Base-by-base conservation (phyloP, 2,329 filamentous ascomycete genomes). In the Sclerotiophoma versabilis region DNA sequence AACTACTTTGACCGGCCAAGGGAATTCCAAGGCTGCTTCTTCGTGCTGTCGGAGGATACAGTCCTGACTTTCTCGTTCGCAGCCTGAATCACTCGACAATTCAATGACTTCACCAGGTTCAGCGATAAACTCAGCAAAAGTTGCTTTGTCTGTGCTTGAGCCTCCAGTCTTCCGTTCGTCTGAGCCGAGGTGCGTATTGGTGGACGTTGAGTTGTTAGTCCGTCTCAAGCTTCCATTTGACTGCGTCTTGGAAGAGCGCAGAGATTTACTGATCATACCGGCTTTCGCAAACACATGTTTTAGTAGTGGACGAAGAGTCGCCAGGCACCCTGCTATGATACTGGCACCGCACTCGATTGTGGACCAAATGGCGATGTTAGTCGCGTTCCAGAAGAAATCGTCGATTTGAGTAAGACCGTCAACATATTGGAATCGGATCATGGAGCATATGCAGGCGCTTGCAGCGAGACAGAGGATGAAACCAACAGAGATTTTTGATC, bases 371-470 rank as follows among this genome's bases (percentile, higher is more conserved):
- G 77, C 75, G 32, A 80, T 75, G 50, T 80, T 77, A 42, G 75
- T 72, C 1, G 79, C 81, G 51, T 79, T 73, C 58, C 75, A 79
- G 34, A 79, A 73, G 57, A 79, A 80, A 50, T 80, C 76, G 30
- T 80, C 76, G 26, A 66, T 66, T 30, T 79, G 68, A 1, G 70
- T 68, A 25, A 81, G 59, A 55, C 65, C 70, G 49, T 76, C 64
- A 45, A 75, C 66, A 64, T 81, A 77, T n/a, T 76, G 77, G 46
- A 83, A 76, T n/a, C 82, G 78, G n/a, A 83, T 76, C 14, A 78
- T 76, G 2, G 80, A 82, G 47, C 80, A 81, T 55, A 83, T 75
- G 57, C 84, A 84, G 20, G 84, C 87, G 30, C 71, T 73, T 22
- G 72, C 63, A 30, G 66, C 73, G 68, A 87, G 76, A 7, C 77